These are phyloP conservation scores for Botrytis fabae DNA, from an alignment of 2,329 filamentous ascomycete species.

Conservation along the genomic window DNA sequence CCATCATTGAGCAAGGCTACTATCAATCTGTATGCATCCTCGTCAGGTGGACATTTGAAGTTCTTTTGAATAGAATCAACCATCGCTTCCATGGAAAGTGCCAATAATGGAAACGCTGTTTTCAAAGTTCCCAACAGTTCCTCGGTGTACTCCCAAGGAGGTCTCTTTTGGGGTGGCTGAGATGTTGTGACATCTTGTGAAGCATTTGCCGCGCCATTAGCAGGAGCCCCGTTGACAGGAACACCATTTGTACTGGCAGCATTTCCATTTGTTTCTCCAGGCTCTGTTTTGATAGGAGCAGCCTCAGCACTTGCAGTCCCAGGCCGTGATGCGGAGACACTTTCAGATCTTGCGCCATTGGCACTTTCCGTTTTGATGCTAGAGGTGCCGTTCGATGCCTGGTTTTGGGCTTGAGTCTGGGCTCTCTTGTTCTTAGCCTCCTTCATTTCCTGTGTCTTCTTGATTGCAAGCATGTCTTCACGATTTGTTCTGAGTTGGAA, in stretches of 20 bases:
- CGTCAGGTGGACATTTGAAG: slow-evolving; percentile 97
- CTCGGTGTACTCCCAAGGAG: slow-evolving; percentile 94
- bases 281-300: slow-evolving; percentile 39
- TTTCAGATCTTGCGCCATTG: slow-evolving; percentile 31
- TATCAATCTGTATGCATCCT: slow-evolving; percentile 95
- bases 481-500: slow-evolving; percentile 91
- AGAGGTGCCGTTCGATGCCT: slow-evolving; percentile 26
- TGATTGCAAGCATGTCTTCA: slow-evolving; percentile 90
- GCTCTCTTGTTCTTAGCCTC: slow-evolving; percentile 51
- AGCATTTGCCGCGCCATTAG: slow-evolving; percentile 48
- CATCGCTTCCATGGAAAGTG: slow-evolving; percentile 99
- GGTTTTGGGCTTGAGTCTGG: slow-evolving; percentile 38
- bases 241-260: slow-evolving; percentile 17
- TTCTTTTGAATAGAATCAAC: slow-evolving; percentile 98
- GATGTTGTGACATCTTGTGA: slow-evolving; percentile 31
- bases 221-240: slow-evolving; percentile 32
- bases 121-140: slow-evolving; percentile 95
- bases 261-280: slow-evolving; percentile 31
- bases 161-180: slow-evolving; percentile 55
- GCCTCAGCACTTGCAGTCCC: slow-evolving; percentile 48
- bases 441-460: slow-evolving; percentile 81
- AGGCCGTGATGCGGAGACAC: slow-evolving; percentile 42
- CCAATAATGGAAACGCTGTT: slow-evolving; percentile 92
- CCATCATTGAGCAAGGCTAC: slow-evolving; percentile 97
- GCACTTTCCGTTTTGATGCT: slow-evolving; percentile 37